These are phyloP conservation scores for Trichoderma aggressivum DNA, from an alignment of 2,329 filamentous ascomycete species.

Conservation along the genomic window DNA sequence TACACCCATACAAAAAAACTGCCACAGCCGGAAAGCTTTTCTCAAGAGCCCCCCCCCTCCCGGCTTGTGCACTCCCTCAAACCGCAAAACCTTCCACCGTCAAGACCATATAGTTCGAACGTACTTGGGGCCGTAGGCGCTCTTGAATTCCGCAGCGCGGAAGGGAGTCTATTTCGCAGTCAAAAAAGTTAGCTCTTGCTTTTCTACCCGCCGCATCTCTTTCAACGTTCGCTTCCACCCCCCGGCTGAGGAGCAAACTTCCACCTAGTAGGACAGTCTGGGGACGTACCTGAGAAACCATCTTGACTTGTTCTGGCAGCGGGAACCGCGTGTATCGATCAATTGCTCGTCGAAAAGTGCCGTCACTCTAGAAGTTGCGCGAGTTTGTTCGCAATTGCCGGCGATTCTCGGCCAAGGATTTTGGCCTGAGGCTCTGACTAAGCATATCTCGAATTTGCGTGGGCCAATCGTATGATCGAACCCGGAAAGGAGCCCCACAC, in stretches of 20 bases:
- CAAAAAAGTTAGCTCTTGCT: conserved; percentile 31
- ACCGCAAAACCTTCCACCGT: not conserved
- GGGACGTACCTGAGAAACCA: conserved; percentile 40
- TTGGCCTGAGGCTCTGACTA: conserved; percentile 31
- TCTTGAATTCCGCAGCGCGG: conserved; percentile 53
- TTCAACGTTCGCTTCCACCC: not conserved
- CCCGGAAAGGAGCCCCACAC: conserved; percentile 20
- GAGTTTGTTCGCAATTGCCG: conserved; percentile 36
- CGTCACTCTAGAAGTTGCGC: conserved; percentile 28
- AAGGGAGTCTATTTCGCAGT: conserved; percentile 41
- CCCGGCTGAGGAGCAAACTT: not conserved
- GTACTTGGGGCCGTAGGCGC: conserved; percentile 65
- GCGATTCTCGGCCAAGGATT: conserved; percentile 34
- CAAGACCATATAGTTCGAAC: conserved; percentile 20
- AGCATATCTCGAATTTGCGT: not conserved
- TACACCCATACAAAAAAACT: not conserved
- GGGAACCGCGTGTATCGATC: conserved; percentile 31
- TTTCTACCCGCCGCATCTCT: not conserved
- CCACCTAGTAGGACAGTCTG: not conserved
- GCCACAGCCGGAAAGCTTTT: conserved; percentile 28
- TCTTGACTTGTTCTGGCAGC: conserved; percentile 34
- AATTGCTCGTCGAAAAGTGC: conserved; percentile 34
- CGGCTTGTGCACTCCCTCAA: not conserved
- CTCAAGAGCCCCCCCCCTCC: not conserved
- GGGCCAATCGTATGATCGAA: conserved; percentile 7